phyloP scores from a whole-genome alignment of 2,329 filamentous ascomycete species.

The Xylariaceae sp. region DNA sequence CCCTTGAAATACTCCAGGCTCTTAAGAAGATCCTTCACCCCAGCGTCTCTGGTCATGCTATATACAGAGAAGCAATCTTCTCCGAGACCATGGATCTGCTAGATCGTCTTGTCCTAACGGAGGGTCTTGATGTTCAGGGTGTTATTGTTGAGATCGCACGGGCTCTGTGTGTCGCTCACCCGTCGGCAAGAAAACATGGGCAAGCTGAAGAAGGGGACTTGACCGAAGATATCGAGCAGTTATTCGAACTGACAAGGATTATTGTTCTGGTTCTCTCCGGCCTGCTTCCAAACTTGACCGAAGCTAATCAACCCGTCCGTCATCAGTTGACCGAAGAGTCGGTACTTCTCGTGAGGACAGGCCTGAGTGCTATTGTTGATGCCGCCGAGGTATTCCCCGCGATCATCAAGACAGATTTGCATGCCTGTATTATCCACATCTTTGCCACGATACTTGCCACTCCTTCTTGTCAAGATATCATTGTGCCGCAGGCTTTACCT shows the following conservation, averaged over 20 bases:
- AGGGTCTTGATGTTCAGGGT: conserved; percentile 79
- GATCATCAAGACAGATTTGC: conserved; percentile 92
- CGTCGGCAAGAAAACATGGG: conserved; percentile 69
- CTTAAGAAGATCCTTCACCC: conserved; percentile 93
- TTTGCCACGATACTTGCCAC: conserved; percentile 90
- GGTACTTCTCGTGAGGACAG: conserved; percentile 69
- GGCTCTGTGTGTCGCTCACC: conserved; percentile 84
- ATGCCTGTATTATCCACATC: conserved; percentile 94
- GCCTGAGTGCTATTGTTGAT: conserved; percentile 84
- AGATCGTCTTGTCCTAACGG: conserved; percentile 85
- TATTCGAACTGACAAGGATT: conserved; percentile 93
- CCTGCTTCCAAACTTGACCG: conserved; percentile 74
- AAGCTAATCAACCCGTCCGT: conserved; percentile 58
- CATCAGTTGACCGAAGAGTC: conserved; percentile 85
- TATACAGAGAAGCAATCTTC: conserved; percentile 93
- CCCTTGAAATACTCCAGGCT: conserved; percentile 80
- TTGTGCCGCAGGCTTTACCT: conserved; percentile 83
- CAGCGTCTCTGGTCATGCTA: conserved; percentile 90
- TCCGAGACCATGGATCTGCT: conserved; percentile 95
- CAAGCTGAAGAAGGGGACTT: conserved; percentile 68
- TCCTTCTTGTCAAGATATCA: conserved; percentile 76
- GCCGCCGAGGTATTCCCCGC: conserved; percentile 92
- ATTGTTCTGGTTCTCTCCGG: conserved; percentile 90
- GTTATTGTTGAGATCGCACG: conserved; percentile 93
- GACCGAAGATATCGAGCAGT: conserved; percentile 94